A percentile compares a stretch with the other conserved stretches of the same genome.
Conservation (phyloP, 495 filamentous ascomycete species). For the Margaritispora aquatica region DNA sequence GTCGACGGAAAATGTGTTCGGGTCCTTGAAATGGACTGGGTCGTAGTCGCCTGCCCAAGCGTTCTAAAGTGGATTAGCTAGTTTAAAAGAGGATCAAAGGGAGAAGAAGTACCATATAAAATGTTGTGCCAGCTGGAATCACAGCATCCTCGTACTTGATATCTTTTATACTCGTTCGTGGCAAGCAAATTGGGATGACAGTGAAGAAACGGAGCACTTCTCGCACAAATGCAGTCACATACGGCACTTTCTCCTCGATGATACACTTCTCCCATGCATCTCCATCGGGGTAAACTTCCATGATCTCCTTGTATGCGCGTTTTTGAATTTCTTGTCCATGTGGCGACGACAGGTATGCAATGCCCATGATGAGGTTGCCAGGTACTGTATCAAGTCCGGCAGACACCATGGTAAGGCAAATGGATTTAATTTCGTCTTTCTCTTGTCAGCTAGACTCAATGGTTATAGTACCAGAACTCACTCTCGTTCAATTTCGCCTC, state of each 20-base stretch:
- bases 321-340: slow-evolving; percentile 58
- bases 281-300: slow-evolving; percentile 55
- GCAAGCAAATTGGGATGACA: slow-evolving; percentile 68
- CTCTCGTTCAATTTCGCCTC: slow-evolving; percentile 56
- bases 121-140: slow-evolving; percentile 59
- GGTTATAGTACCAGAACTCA: slow-evolving; percentile 20
- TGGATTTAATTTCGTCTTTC: slow-evolving; percentile 60
- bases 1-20: slow-evolving; percentile 53
- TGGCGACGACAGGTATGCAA: slow-evolving; percentile 59
- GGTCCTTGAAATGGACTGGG: slow-evolving; percentile 54
- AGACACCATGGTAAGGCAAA: slow-evolving; percentile 71
- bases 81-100: background rate
- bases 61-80: slow-evolving; percentile 37
- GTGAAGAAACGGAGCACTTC: slow-evolving; percentile 67
- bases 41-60: slow-evolving; percentile 68
- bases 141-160: slow-evolving; percentile 52
- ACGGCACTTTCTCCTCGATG: slow-evolving; percentile 63
- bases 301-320: slow-evolving; percentile 57
- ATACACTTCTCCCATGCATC: slow-evolving; percentile 62
- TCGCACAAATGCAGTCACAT: slow-evolving; percentile 63
- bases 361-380: slow-evolving; percentile 63
- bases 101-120: slow-evolving; percentile 46
- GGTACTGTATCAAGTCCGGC: slow-evolving; percentile 66
- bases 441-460: slow-evolving; percentile 9
- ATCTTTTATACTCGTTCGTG: slow-evolving; percentile 56